Evolutionary conservation across 2,329 filamentous ascomycete genomes (phyloP), one percentile per base, ranked within the genome.

Genomic region (Drechmeria coniospora): DNA sequence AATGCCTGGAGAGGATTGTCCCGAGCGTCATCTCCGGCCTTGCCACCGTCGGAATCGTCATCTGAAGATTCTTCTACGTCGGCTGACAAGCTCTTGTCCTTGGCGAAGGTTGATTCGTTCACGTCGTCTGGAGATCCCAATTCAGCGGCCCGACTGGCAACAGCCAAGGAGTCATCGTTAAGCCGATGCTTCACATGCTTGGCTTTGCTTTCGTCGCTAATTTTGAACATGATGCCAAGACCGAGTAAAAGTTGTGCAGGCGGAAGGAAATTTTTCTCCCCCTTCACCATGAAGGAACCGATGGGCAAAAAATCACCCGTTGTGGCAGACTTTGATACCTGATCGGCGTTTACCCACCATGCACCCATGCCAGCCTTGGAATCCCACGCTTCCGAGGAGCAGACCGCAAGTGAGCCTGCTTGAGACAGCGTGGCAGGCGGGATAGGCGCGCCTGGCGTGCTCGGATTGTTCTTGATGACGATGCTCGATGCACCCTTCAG

Each of bases 321-420:
- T 1, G 74, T 65, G 0, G 79, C 76, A 19, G 74, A 81, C 54
- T 95, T 95, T 8, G 80, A 83, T 0, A 98, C 82, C 49, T 95
- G 86, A 29, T 87, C 76, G 2, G 81, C 78, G 35, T 77, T 74
- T 0, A 92, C 87, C 90, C 90, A 98, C 78, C 82, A 98, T 7
- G 87, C 86, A 12, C 80, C 78, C 80, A 95, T 92, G 11, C 83
- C 73, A 7, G 87, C 87, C 51, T 98, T 98, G 2, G 81, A 87
- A 34, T 95, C 90, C 90, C 90, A 98, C 0, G 87, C 90, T 31
- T 65, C 77, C 1, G 84, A 94, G 7, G 81, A 79, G 36, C 81
- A 82, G 5, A 98, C 79, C 0, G 79, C 75, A 17, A 94, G 57
- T 24, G 76, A 77, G 0, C 90, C 90, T 4, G 90, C 90, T 55